A percentile compares a stretch with the other conserved stretches of the same genome.
These are phyloP conservation scores for Litsea cubeba DNA, from an alignment of 164 flowering plant genomes.

Conservation along the genomic window DNA sequence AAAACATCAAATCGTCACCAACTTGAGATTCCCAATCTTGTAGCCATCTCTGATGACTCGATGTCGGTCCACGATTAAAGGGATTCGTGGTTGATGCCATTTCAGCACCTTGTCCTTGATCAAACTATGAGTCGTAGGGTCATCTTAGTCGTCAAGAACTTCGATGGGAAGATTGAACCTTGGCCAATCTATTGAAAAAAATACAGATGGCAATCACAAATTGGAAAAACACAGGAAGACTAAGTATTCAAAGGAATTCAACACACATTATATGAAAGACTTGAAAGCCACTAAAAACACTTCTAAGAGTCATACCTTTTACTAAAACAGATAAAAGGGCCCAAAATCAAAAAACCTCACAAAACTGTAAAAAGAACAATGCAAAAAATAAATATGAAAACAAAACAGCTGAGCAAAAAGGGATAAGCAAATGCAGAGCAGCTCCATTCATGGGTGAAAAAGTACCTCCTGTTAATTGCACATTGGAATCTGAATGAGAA, in stretches of 20 bases:
- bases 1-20: constrained; percentile 69
- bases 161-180: constrained; percentile 67
- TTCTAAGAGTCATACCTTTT: too few relatives aligned
- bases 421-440: too few relatives aligned
- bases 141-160: constrained; percentile 89
- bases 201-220: too few relatives aligned
- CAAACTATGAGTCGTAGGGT: constrained; percentile 63
- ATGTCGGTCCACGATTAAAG: constrained; percentile 73
- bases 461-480: constrained; percentile 95
- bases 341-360: too few relatives aligned
- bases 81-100: constrained; percentile 61
- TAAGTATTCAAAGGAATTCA: too few relatives aligned
- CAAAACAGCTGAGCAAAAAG: too few relatives aligned
- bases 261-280: too few relatives aligned
- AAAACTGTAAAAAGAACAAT: too few relatives aligned
- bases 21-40: constrained; percentile 94
- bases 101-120: constrained; percentile 86
- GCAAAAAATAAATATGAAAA: too few relatives aligned
- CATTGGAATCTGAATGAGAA: constrained; percentile 53
- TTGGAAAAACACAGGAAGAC: neutral
- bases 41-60: constrained; percentile 85
- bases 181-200: constrained; percentile 67
- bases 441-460: neutral
- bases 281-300: too few relatives aligned
- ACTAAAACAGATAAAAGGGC: too few relatives aligned